Base-by-base conservation (phyloP, 2,329 filamentous ascomycete species). In the Didymella keratinophila region DNA sequence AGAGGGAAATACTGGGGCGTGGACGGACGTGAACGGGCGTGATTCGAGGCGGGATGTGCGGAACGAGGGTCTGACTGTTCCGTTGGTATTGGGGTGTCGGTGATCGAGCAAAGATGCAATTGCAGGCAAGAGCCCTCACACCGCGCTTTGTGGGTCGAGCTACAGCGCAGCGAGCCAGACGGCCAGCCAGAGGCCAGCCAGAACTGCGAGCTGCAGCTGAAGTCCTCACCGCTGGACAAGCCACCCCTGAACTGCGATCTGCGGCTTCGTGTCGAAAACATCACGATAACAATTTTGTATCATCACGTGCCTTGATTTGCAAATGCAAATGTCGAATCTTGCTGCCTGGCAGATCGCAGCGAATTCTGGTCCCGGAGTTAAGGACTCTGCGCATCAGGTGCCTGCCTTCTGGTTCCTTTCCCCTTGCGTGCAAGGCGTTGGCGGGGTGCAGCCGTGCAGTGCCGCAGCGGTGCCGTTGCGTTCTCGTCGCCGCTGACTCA, bases 401-500 rank as follows among this genome's bases (percentile, higher is more conserved):
- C 66, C 32, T 7, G 12, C 14, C 21, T 56, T 46, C 47, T 51
- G 49, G 30, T 55, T 52, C 56, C 42, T 62, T 58, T 37, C 63
- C 66, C 47, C 51, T 61, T 63, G 51, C 45, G 60, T 56, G 50
- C 58, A 62, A 61, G 47, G 52, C 51, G 47, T 39, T 36, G 47
- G 57, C 41, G 47, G 57, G 57, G 57, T 55, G 57, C 57, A 55
- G 57, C 57, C 52, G 32, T 36, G 32, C 32, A 36, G 32, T 36
- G 16, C 32, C 32, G 32, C 32, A 36, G 16, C 32, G 32, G 32
- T 36, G 60, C 65, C 66, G 67, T 58, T 58, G 46, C 60, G 65
- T 73, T 73, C 59, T 74, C 68, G 70, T 63, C 54, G 53, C 54
- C 60, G 45, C 58, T 69, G 66, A 70, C 39, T 68, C 65, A 68